These are phyloP conservation scores for Coprinopsis strossmayeri DNA, from an alignment of 768 basidiomycete genomes.

Conservation along the genomic window DNA sequence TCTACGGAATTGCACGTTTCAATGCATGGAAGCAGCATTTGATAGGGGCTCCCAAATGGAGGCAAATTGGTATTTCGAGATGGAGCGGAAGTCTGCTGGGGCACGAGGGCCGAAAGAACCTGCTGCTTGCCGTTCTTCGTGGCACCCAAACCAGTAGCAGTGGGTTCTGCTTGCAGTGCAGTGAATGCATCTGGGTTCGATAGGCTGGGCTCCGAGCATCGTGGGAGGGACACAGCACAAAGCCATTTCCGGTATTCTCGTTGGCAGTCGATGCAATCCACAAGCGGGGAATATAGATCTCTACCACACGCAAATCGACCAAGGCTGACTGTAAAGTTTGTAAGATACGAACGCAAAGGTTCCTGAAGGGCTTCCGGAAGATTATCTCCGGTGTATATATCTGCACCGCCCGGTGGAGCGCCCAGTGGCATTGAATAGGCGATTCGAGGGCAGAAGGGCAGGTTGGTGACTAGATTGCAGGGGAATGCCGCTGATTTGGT, in stretches of 20 bases:
- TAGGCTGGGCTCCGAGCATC: slow-evolving; percentile 56
- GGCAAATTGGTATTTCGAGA: slow-evolving; percentile 44
- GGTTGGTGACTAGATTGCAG: slow-evolving; percentile 62
- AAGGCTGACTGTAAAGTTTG: slow-evolving; percentile 71
- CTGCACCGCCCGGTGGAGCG: slow-evolving; percentile 32
- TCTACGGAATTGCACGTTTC: slow-evolving; percentile 71
- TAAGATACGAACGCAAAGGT: slow-evolving; percentile 50
- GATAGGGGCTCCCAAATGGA: slow-evolving; percentile 39
- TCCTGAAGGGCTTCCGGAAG: slow-evolving; percentile 43
- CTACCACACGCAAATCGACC: slow-evolving; percentile 73
- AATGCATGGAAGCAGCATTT: slow-evolving; percentile 68
- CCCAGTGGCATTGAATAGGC: slow-evolving; percentile 68
- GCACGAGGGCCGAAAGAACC: slow-evolving; percentile 45
- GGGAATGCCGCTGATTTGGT: slow-evolving; percentile 74
- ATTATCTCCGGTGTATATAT: slow-evolving; percentile 42
- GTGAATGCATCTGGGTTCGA: slow-evolving; percentile 27
- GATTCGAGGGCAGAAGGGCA: slow-evolving; percentile 69
- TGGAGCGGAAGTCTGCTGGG: slow-evolving; percentile 25
- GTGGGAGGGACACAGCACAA: slow-evolving; percentile 65
- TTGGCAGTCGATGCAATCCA: slow-evolving; percentile 73
- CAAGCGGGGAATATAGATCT: slow-evolving; percentile 72
- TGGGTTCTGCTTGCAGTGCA: slow-evolving; percentile 23
- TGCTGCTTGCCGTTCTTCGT: slow-evolving; percentile 22
- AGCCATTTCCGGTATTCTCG: slow-evolving; percentile 71
- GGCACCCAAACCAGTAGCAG: slow-evolving; percentile 25